Evolutionary conservation across 106 monocot genomes (phyloP).

Genomic region (Alisma plantagoaquatica): DNA sequence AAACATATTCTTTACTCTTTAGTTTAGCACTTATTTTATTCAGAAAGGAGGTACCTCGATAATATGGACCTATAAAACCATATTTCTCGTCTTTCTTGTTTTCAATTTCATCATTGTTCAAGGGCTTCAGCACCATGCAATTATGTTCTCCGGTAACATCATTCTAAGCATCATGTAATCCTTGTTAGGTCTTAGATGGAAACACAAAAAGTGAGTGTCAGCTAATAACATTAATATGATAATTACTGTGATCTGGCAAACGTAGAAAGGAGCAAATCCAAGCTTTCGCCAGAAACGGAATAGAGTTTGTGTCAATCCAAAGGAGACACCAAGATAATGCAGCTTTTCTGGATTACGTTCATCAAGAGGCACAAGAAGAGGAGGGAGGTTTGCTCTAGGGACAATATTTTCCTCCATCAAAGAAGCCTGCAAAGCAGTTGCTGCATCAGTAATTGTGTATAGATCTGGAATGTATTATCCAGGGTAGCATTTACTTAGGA

Average conservation of each 20-base stretch:
- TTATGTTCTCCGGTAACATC: constrained; percentile 86
- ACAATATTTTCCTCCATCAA: constrained; percentile 82
- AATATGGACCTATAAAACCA: constrained; percentile 83
- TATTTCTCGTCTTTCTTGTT: constrained; percentile 23
- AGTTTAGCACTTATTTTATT: too few relatives aligned
- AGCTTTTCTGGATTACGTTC: constrained; percentile 84
- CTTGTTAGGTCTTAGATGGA: neutral
- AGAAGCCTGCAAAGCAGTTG: constrained; percentile 43
- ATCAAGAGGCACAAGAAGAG: constrained; percentile 83
- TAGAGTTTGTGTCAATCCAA: constrained; percentile 78
- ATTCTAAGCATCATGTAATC: constrained; percentile 31
- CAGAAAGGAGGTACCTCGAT: constrained; percentile 55
- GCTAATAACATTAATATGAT: constrained; percentile 31
- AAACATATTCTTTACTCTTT: neutral
- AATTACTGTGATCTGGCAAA: constrained; percentile 82
- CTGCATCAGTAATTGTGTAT: too few relatives aligned
- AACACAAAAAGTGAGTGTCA: constrained; percentile 1
- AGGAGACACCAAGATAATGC: constrained; percentile 87
- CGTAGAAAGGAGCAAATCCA: constrained; percentile 77
- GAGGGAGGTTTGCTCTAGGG: constrained; percentile 79
- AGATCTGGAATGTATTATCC: too few relatives aligned
- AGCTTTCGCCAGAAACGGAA: constrained; percentile 90
- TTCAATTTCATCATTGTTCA: constrained; percentile 72
- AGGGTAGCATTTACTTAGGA: too few relatives aligned
- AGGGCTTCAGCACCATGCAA: constrained; percentile 84